These are phyloP conservation scores for Ogataea thermomethanolica DNA, from an alignment of 805 yeast species.

Conservation along the genomic window DNA sequence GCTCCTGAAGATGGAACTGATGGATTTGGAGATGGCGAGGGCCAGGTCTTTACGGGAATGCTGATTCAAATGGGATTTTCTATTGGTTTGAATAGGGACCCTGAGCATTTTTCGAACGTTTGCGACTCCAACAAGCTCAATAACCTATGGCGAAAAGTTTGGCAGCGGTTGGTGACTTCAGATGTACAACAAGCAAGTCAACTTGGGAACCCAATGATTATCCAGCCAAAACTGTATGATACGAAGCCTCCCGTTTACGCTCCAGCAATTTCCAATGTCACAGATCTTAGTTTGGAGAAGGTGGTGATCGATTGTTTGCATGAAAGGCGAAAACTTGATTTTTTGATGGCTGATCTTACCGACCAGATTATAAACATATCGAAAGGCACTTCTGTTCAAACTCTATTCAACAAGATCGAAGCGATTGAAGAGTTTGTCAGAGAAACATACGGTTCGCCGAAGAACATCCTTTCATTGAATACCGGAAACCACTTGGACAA, in stretches of 20 bases:
- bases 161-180: slow-evolving; percentile 47
- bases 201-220: slow-evolving; percentile 46
- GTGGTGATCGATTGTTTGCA: slow-evolving; percentile 35
- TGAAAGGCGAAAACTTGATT: slow-evolving; percentile 31
- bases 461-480: slow-evolving; percentile 26
- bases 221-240: slow-evolving; percentile 43
- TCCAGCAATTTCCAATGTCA: slow-evolving; percentile 33
- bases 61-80: slow-evolving; percentile 64
- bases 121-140: slow-evolving; percentile 24
- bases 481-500: slow-evolving; percentile 21
- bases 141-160: slow-evolving; percentile 54
- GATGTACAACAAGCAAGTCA: slow-evolving; percentile 46
- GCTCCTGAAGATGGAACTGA: slow-evolving; percentile 57
- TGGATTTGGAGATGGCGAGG: slow-evolving; percentile 54
- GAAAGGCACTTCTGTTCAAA: slow-evolving; percentile 35
- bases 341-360: slow-evolving; percentile 34
- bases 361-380: slow-evolving; percentile 39
- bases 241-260: slow-evolving; percentile 47
- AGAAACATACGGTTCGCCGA: slow-evolving; percentile 31
- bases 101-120: slow-evolving; percentile 42
- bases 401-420: slow-evolving; percentile 34
- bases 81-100: slow-evolving; percentile 68
- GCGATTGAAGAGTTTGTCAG: slow-evolving; percentile 37
- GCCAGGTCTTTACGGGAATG: slow-evolving; percentile 52
- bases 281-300: slow-evolving; percentile 40